These are phyloP conservation scores for Calonectria ilicicola DNA, from an alignment of 2,329 filamentous ascomycete genomes.

Conservation along the genomic window DNA sequence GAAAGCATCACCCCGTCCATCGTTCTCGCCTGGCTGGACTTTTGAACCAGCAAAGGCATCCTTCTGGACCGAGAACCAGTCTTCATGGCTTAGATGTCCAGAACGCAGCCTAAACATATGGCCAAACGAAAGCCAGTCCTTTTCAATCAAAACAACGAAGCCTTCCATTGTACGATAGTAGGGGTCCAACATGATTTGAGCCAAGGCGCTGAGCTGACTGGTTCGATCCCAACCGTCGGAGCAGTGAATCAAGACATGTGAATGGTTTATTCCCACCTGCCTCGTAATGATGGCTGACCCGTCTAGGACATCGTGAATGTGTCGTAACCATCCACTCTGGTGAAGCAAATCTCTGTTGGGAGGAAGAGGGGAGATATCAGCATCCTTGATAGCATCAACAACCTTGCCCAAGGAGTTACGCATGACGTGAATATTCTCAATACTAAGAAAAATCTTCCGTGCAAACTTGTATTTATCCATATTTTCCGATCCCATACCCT, in stretches of 20 bases:
- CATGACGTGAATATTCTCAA: conserved; percentile 99
- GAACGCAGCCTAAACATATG: conserved; percentile 98
- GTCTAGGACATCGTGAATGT: conserved; percentile 86
- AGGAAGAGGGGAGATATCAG: conserved; percentile 85
- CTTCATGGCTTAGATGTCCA: conserved; percentile 88
- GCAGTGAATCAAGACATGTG: conserved; percentile 96
- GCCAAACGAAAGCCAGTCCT: conserved; percentile 97
- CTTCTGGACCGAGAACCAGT: conserved; percentile 92
- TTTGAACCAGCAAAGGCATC: conserved; percentile 77
- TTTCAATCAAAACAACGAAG: conserved; percentile 94
- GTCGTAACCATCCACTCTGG: conserved; percentile 91
- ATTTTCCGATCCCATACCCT: conserved; percentile 94
- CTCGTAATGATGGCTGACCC: conserved; percentile 87
- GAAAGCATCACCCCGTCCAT: conserved; percentile 77
- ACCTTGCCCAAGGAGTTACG: conserved; percentile 89
- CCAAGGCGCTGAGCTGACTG: conserved; percentile 90
- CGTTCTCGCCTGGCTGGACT: conserved; percentile 71
- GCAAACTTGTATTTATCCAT: conserved; percentile 98
- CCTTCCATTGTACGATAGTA: conserved; percentile 95
- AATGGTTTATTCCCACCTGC: conserved; percentile 91
- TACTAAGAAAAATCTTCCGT: conserved; percentile 91
- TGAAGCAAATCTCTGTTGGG: conserved; percentile 84
- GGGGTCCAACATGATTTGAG: conserved; percentile 93
- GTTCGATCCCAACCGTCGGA: conserved; percentile 99
- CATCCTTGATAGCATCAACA: conserved; percentile 90